Percentiles rank a stretch among this genome's conserved stretches.
These are phyloP conservation scores for Prunus davidiana DNA, from an alignment of 306 rosid species.

Conservation along the genomic window DNA sequence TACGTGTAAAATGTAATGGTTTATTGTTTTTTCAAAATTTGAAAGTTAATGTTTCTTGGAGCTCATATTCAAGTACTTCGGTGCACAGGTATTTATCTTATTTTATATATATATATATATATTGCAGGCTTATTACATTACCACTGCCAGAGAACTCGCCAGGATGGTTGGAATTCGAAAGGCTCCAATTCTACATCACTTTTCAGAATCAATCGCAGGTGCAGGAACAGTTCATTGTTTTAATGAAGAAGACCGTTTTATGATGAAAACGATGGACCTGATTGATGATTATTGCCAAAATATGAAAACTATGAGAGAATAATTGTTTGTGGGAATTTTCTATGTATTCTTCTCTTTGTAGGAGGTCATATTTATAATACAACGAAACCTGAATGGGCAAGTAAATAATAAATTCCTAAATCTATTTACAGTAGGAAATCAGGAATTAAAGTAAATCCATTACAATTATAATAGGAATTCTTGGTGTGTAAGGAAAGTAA, in stretches of 20 bases:
- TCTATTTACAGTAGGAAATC: too few species aligned
- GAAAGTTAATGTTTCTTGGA: not conserved
- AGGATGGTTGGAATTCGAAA: slow-evolving; percentile 80
- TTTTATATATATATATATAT: not conserved
- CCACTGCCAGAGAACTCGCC: slow-evolving; percentile 80
- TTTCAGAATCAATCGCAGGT: slow-evolving; percentile 70
- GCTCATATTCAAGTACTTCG: too few species aligned
- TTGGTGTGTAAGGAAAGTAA: too few species aligned
- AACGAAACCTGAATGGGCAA: too few species aligned
- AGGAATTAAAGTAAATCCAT: too few species aligned
- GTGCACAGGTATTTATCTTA: not conserved
- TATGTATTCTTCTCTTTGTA: too few species aligned
- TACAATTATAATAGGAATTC: too few species aligned
- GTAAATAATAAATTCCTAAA: too few species aligned
- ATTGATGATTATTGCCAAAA: slow-evolving; percentile 29
- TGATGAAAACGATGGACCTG: slow-evolving; percentile 38
- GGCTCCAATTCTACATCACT: slow-evolving; percentile 82
- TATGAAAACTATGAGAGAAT: too few species aligned
- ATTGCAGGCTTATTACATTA: slow-evolving; percentile 65
- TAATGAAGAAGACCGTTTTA: slow-evolving; percentile 57
- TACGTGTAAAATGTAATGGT: not conserved
- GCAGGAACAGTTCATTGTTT: slow-evolving; percentile 69
- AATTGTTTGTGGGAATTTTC: too few species aligned
- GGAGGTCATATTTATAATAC: too few species aligned
- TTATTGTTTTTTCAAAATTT: too few species aligned